Percentiles rank a stretch among this genome's conserved stretches.
Conservation (phyloP, 2,329 filamentous ascomycete species). For the Seiridium unicorne region DNA sequence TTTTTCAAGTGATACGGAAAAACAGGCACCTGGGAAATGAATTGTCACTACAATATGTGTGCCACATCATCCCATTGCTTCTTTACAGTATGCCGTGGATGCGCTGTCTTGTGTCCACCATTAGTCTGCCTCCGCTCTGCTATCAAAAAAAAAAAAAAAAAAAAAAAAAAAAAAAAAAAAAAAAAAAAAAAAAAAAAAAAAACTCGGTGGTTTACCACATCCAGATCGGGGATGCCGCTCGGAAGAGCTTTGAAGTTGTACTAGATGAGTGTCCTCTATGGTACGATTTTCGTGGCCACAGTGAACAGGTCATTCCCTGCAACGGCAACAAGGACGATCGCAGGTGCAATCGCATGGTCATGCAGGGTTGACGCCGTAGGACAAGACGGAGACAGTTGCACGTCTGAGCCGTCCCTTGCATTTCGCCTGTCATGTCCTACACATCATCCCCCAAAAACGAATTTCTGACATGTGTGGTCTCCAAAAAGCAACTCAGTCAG, state of each 20-base stretch:
- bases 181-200: slow-evolving; percentile 7
- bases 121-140: no score
- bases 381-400: no score
- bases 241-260: background rate
- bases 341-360: slow-evolving; percentile 12
- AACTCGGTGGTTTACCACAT: background rate
- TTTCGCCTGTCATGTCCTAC: no score
- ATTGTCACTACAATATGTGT: no score
- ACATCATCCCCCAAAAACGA: no score
- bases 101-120: no score
- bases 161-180: slow-evolving; percentile 6
- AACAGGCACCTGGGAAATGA: no score
- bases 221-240: background rate
- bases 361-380: background rate
- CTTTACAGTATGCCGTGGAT: no score
- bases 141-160: slow-evolving; percentile 5
- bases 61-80: no score
- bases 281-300: background rate
- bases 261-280: no score
- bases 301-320: background rate
- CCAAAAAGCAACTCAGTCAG: background rate
- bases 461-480: background rate
- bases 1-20: no score
- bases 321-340: background rate
- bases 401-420: no score